Conservation (phyloP, 2,329 filamentous ascomycete genomes). For the Talaromyces verruculosus region DNA sequence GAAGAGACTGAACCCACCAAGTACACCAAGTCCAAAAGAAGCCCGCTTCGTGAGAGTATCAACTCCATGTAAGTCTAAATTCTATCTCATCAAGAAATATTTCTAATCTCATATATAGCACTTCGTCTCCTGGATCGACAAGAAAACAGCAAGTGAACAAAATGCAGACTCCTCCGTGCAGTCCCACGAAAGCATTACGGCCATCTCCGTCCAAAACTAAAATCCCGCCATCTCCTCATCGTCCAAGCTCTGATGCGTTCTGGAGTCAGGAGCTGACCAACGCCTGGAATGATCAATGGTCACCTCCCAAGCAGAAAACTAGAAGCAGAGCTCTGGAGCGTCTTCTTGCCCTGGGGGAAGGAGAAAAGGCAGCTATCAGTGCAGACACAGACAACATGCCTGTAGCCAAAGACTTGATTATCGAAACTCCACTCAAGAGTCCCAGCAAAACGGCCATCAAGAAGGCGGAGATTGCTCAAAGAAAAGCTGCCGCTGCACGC, state of each 20-base stretch:
- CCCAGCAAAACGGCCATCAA: constrained; percentile 43
- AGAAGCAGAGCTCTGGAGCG: constrained; percentile 25
- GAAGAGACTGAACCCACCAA: constrained; percentile 25
- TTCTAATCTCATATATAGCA: constrained; percentile 3
- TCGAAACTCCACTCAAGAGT: constrained; percentile 25
- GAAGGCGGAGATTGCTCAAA: constrained; percentile 38
- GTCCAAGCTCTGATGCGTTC: constrained; percentile 54
- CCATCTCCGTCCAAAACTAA: constrained; percentile 51
- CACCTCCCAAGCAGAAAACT: constrained; percentile 47
- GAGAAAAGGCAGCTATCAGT: constrained; percentile 26
- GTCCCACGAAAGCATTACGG: constrained; percentile 44
- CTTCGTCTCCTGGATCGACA: constrained; percentile 14
- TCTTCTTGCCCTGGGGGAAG: constrained; percentile 36
- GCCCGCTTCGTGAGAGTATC: constrained; percentile 21
- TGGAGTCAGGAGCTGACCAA: constrained; percentile 55
- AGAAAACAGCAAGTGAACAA: constrained; percentile 20
- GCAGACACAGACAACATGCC: constrained; percentile 1
- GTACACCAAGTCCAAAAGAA: constrained; percentile 12
- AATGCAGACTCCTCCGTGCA: constrained; percentile 45
- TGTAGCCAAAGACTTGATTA: not conserved
- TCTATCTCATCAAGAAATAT: not conserved
- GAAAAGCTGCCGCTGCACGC: constrained; percentile 36
- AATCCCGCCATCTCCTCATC: constrained; percentile 53
- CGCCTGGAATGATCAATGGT: constrained; percentile 56
- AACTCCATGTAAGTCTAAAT: constrained; percentile 15